Conservation (phyloP, 192 early-diverging fungal genomes). For the Backusella sp. region DNA sequence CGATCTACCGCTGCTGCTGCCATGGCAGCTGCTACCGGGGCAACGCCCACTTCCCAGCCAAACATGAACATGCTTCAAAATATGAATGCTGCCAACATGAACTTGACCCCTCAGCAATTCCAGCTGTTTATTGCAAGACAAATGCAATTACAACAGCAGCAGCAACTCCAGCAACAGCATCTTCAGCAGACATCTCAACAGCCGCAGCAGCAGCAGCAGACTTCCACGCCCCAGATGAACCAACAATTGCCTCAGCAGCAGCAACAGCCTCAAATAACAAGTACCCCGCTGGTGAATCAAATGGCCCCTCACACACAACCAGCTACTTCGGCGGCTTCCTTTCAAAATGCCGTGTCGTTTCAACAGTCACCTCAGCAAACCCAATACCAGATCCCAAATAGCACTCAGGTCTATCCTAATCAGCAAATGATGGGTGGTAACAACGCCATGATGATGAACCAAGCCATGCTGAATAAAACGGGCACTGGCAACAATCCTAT, state of each 20-base stretch:
- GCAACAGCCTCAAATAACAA: background rate
- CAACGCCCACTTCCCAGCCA: background rate
- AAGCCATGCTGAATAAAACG: background rate
- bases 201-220: background rate
- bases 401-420: background rate
- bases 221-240: background rate
- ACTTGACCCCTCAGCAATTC: conserved; percentile 22
- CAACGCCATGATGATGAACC: background rate
- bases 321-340: background rate
- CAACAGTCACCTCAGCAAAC: background rate
- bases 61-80: conserved; percentile 15
- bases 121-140: conserved; percentile 27
- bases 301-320: background rate
- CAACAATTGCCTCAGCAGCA: background rate
- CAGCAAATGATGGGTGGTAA: background rate
- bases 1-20: conserved; percentile 11
- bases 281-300: background rate
- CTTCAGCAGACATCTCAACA: background rate
- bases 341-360: background rate
- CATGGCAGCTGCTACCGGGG: conserved; percentile 2
- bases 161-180: background rate
- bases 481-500: background rate
- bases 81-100: background rate
- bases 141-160: conserved; percentile 17
- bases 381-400: background rate